These are phyloP conservation scores for Lithocarpus polystachyus DNA, from an alignment of 306 rosid genomes.

Conservation along the genomic window DNA sequence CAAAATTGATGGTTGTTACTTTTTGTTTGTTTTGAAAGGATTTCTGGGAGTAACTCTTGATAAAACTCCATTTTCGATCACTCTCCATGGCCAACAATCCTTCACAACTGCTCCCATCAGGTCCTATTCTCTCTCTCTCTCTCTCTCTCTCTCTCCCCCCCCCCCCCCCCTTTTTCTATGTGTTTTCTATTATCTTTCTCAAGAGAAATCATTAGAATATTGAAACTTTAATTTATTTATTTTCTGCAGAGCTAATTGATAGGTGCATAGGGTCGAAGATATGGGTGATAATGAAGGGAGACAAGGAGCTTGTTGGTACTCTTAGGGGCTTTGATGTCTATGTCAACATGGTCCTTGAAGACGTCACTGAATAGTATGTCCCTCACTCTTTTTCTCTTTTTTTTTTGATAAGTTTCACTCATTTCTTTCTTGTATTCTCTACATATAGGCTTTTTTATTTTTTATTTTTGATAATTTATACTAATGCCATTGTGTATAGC, in stretches of 20 bases:
- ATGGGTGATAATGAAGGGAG: conserved; percentile 99
- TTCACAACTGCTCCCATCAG: conserved; percentile 91
- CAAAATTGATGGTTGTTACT: too few species aligned
- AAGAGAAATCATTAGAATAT: background rate
- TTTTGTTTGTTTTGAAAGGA: too few species aligned
- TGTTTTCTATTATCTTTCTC: background rate
- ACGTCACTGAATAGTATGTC: conserved; percentile 94
- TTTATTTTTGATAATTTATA: too few species aligned
- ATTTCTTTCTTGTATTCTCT: too few species aligned
- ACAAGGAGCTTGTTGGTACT: conserved; percentile 97
- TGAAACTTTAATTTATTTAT: background rate
- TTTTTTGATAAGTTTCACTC: too few species aligned
- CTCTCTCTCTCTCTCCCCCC: background rate
- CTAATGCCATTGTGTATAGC: too few species aligned
- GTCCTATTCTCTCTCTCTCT: conserved; percentile 18
- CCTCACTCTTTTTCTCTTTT: background rate
- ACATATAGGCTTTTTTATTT: too few species aligned
- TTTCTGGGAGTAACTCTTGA: too few species aligned
- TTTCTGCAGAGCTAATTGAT: conserved; percentile 79
- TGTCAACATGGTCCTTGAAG: conserved; percentile 98
- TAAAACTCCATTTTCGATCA: too few species aligned
- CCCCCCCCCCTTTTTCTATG: background rate
- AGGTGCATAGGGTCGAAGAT: conserved; percentile 96
- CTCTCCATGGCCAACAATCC: conserved; percentile 74
- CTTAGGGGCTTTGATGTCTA: conserved; percentile 93